Conservation (phyloP, 1,284 basidiomycete species). For the Neonothopanus nambi region DNA sequence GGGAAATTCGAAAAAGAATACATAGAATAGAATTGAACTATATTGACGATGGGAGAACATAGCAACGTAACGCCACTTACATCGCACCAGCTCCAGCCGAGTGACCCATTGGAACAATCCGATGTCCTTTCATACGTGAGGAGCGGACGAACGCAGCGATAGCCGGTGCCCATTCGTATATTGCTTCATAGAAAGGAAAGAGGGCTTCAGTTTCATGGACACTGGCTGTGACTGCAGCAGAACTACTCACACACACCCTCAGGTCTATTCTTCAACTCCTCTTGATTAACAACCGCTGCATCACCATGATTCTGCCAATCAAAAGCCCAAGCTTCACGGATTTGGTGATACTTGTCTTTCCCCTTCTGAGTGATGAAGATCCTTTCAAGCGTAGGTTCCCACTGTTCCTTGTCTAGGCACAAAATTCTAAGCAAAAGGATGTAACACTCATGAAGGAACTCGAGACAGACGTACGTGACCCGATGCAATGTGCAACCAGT, state of each 20-base stretch:
- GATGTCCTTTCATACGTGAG: constrained; percentile 22
- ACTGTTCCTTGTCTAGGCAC: constrained; percentile 26
- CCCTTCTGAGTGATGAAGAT: constrained; percentile 18
- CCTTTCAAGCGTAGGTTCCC: constrained; percentile 25
- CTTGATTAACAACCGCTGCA: constrained; percentile 13
- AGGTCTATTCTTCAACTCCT: constrained; percentile 24
- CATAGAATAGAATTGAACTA: neutral
- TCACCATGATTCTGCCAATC: constrained; percentile 30
- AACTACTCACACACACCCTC: constrained; percentile 37
- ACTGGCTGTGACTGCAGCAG: neutral
- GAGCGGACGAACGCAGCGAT: constrained; percentile 22
- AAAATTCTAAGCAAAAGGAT: neutral
- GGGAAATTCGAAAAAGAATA: neutral
- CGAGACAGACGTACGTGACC: constrained; percentile 17
- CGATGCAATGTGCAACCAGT: constrained; percentile 26
- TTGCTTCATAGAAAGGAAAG: constrained; percentile 28
- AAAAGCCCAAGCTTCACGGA: constrained; percentile 28
- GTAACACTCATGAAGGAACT: neutral
- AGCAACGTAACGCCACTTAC: constrained; percentile 16
- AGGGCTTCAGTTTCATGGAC: neutral
- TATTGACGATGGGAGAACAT: neutral
- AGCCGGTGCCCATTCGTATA: constrained; percentile 28
- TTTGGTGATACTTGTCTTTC: constrained; percentile 17
- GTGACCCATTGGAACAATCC: constrained; percentile 23
- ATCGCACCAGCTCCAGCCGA: constrained; percentile 26